These are phyloP conservation scores for Myxozyma mucilagina DNA, from an alignment of 805 yeast species.

Conservation along the genomic window DNA sequence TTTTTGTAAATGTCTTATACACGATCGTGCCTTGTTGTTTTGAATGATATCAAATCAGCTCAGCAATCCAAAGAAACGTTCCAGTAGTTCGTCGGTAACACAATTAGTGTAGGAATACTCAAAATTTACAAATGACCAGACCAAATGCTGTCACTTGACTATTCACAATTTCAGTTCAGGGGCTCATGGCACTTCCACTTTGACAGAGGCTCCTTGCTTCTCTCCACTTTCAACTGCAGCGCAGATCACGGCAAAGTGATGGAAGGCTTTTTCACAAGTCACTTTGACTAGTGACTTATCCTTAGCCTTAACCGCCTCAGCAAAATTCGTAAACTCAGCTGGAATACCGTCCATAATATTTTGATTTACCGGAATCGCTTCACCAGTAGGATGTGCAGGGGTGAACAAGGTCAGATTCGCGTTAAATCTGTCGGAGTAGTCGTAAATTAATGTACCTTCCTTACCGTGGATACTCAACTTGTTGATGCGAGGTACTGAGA, in stretches of 20 bases:
- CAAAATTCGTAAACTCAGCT: conserved; percentile 56
- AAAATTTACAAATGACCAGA: not conserved
- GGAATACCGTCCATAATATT: conserved; percentile 57
- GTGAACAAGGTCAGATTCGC: conserved; percentile 37
- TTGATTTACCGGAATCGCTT: conserved; percentile 22
- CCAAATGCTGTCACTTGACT: too few relatives aligned
- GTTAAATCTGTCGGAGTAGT: conserved; percentile 55
- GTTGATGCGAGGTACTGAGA: conserved; percentile 38
- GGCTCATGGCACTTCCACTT: conserved; percentile 2
- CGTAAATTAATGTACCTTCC: conserved; percentile 70
- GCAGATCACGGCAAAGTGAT: conserved; percentile 86
- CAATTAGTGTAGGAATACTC: not conserved
- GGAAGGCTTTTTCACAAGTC: conserved; percentile 79
- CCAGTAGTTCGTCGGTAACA: too few relatives aligned
- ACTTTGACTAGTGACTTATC: conserved; percentile 58
- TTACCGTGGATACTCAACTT: conserved; percentile 73
- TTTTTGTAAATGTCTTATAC: not conserved
- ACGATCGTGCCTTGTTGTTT: not conserved
- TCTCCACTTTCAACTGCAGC: conserved; percentile 76
- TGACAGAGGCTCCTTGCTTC: conserved; percentile 38
- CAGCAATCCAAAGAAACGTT: not conserved
- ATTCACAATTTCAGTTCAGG: too few relatives aligned
- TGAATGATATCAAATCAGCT: not conserved
- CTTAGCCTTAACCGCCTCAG: conserved; percentile 59
- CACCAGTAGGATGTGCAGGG: conserved; percentile 30